These are phyloP conservation scores for Pichia thaimueangensis DNA, from an alignment of 805 yeast species.

Conservation along the genomic window DNA sequence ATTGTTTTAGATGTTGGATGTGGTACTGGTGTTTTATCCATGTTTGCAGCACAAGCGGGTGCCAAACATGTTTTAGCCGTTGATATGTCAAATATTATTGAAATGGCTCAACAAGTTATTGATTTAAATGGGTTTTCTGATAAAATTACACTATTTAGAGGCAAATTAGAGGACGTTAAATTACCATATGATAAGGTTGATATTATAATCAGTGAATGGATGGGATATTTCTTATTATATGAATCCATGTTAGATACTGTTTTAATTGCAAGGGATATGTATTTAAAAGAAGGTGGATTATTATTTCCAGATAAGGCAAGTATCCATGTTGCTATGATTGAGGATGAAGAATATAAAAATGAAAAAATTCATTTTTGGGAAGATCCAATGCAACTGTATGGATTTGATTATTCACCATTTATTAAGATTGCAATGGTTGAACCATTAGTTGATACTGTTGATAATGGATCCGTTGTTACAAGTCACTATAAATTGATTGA, in stretches of 20 bases:
- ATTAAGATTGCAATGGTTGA: slow-evolving; percentile 80
- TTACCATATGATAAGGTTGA: slow-evolving; percentile 87
- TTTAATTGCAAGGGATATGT: slow-evolving; percentile 86
- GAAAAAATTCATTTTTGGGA: slow-evolving; percentile 94
- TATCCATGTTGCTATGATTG: slow-evolving; percentile 85
- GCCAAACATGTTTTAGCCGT: slow-evolving; percentile 97
- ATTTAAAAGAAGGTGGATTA: slow-evolving; percentile 74
- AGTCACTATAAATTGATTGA: slow-evolving; percentile 64
- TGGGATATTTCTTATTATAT: slow-evolving; percentile 94
- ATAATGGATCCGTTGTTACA: slow-evolving; percentile 66
- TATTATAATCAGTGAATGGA: slow-evolving; percentile 96
- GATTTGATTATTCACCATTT: slow-evolving; percentile 92
- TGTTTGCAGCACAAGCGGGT: slow-evolving; percentile 99
- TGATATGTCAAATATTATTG: slow-evolving; percentile 94
- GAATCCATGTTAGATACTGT: slow-evolving; percentile 99
- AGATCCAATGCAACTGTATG: slow-evolving; percentile 64
- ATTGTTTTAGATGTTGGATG: slow-evolving; percentile 97
- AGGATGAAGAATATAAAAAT: slow-evolving; percentile 85
- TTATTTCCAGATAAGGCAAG: slow-evolving; percentile 93
- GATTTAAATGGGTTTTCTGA: slow-evolving; percentile 77
- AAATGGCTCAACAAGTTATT: slow-evolving; percentile 88
- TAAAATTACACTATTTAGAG: slow-evolving; percentile 81
- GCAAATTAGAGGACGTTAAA: slow-evolving; percentile 88
- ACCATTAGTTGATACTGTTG: slow-evolving; percentile 95
- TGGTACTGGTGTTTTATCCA: slow-evolving; percentile 95